A percentile compares a stretch with the other conserved stretches of the same genome.
Conservation (phyloP, 2,329 filamentous ascomycete species). For the Botrytis fragariae region DNA sequence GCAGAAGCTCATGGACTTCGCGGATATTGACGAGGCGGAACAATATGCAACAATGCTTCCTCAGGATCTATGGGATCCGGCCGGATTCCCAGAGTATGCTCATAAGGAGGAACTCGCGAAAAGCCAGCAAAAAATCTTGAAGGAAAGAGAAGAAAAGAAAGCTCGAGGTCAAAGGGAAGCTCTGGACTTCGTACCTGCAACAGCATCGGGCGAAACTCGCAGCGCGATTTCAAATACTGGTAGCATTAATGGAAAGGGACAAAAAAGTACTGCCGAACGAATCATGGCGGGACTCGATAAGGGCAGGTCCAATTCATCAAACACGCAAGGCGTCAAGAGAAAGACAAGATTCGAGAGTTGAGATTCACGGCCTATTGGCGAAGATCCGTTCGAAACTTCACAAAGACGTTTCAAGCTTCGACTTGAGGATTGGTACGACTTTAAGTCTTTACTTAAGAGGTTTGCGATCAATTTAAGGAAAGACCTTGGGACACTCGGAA, state of each 20-base stretch:
- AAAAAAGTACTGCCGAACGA: conserved; percentile 38
- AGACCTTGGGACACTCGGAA: neutral
- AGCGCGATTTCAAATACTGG: conserved; percentile 29
- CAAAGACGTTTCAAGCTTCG: neutral
- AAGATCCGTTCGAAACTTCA: neutral
- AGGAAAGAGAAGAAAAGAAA: conserved; percentile 37
- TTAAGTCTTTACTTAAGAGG: neutral
- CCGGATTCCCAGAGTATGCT: conserved; percentile 54
- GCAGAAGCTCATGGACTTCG: conserved; percentile 71
- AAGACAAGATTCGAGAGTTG: conserved; percentile 39
- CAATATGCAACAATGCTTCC: conserved; percentile 66
- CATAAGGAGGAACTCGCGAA: conserved; percentile 51
- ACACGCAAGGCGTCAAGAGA: conserved; percentile 36
- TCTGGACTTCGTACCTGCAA: conserved; percentile 38
- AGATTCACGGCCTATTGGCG: conserved; percentile 16
- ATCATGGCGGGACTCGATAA: conserved; percentile 39
- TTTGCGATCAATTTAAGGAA: neutral
- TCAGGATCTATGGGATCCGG: conserved; percentile 56
- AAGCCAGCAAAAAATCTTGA: conserved; percentile 42
- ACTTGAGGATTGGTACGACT: neutral
- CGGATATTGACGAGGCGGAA: conserved; percentile 52
- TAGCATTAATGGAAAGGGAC: conserved; percentile 23
- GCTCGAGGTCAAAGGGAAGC: conserved; percentile 34
- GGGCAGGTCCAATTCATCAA: conserved; percentile 35
- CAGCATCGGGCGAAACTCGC: conserved; percentile 28